These are phyloP conservation scores for Coemansia sp. DNA, from an alignment of 192 early-diverging fungal species.

Conservation along the genomic window DNA sequence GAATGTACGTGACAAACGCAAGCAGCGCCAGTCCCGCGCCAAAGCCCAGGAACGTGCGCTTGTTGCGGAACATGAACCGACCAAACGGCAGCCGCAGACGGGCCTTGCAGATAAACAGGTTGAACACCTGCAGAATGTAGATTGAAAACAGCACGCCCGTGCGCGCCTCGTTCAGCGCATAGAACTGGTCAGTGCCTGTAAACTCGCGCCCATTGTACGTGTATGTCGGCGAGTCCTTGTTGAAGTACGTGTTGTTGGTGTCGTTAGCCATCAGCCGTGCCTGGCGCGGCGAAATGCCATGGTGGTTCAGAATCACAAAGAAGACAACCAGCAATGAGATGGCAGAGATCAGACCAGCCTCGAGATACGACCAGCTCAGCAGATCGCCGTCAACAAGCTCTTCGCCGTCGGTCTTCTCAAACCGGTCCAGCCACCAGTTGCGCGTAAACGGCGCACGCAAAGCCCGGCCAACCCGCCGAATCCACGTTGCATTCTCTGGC, in stretches of 20 bases:
- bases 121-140: conserved; percentile 82
- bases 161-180: conserved; percentile 76
- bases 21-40: conserved; percentile 68
- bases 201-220: conserved; percentile 46
- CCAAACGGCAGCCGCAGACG: conserved; percentile 77
- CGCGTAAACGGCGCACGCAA: conserved; percentile 57
- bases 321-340: conserved; percentile 71
- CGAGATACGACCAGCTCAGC: conserved; percentile 85
- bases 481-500: conserved; percentile 6
- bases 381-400: conserved; percentile 81
- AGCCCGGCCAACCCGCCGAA: conserved; percentile 17
- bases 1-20: conserved; percentile 80
- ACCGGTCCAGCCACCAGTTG: conserved; percentile 64
- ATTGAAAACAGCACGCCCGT: conserved; percentile 75
- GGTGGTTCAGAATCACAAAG: conserved; percentile 77
- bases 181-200: conserved; percentile 61
- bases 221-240: conserved; percentile 52
- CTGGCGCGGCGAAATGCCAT: conserved; percentile 66
- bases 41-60: conserved; percentile 68
- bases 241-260: conserved; percentile 46
- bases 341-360: conserved; percentile 78
- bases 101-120: conserved; percentile 92
- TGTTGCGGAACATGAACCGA: conserved; percentile 80
- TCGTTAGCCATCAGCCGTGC: conserved; percentile 62
- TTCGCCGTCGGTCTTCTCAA: conserved; percentile 79